A percentile compares a stretch with the other conserved stretches of the same genome.
phyloP scores from a whole-genome alignment of 768 basidiomycete genomes.

The Phanerochaete carnosa region DNA sequence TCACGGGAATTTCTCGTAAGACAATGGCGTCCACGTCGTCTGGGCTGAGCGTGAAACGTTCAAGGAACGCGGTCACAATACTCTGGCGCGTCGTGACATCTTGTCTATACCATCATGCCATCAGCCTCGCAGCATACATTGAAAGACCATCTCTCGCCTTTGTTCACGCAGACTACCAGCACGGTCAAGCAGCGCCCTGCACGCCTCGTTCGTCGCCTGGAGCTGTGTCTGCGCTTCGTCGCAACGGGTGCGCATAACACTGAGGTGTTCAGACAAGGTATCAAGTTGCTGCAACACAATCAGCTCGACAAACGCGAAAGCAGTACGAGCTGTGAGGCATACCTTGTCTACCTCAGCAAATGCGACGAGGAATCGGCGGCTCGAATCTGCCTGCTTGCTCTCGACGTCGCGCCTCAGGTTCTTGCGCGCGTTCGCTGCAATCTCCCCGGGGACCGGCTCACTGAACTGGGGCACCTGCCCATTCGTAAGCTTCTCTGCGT shows the following conservation, averaged over 20 bases:
- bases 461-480: no score
- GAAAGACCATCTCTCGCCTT: constrained; percentile 42
- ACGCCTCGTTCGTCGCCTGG: constrained; percentile 69
- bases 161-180: constrained; percentile 75
- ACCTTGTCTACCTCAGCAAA: constrained; percentile 91
- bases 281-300: constrained; percentile 66
- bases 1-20: constrained; percentile 76
- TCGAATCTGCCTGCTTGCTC: constrained; percentile 74
- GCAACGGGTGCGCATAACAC: constrained; percentile 77
- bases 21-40: constrained; percentile 71
- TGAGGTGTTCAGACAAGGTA: constrained; percentile 71
- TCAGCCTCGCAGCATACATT: background rate
- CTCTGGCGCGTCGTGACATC: constrained; percentile 67
- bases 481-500: constrained; percentile 7
- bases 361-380: constrained; percentile 76
- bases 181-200: constrained; percentile 75
- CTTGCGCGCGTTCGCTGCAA: constrained; percentile 72
- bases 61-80: constrained; percentile 76
- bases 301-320: background rate
- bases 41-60: constrained; percentile 79
- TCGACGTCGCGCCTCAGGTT: constrained; percentile 85
- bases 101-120: constrained; percentile 40
- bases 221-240: constrained; percentile 82
- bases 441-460: constrained; percentile 49
- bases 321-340: constrained; percentile 30